These are phyloP conservation scores for Gyromitra esculenta DNA, from an alignment of 2,329 filamentous ascomycete genomes.

Conservation along the genomic window DNA sequence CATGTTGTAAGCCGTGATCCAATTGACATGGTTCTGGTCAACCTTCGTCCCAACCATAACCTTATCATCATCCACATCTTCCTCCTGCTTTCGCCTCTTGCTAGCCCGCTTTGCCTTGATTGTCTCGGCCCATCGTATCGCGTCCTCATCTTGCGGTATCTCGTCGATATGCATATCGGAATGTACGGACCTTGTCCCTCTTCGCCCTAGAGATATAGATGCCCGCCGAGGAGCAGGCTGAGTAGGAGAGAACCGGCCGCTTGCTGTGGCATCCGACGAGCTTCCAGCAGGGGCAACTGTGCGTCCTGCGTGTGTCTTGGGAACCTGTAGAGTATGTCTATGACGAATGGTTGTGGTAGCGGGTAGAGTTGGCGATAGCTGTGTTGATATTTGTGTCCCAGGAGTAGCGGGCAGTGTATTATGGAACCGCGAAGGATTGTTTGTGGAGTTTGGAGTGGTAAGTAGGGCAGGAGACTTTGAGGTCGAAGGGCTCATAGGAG, in stretches of 20 bases:
- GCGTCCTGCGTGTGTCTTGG: conserved; percentile 53
- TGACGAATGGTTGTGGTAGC: conserved; percentile 51
- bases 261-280: conserved; percentile 72
- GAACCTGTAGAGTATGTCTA: conserved; percentile 58
- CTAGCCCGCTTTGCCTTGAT: conserved; percentile 91
- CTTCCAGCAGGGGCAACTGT: conserved; percentile 52
- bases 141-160: conserved; percentile 85
- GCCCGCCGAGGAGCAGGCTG: conserved; percentile 70
- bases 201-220: conserved; percentile 82
- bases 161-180: conserved; percentile 88
- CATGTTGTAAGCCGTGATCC: conserved; percentile 99
- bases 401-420: conserved; percentile 29
- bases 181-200: conserved; percentile 83
- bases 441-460: conserved; percentile 34
- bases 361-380: conserved; percentile 43
- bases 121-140: conserved; percentile 88
- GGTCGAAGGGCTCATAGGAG: conserved; percentile 29
- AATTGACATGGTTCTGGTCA: conserved; percentile 95
- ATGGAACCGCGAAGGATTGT: conserved; percentile 44
- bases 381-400: conserved; percentile 40
- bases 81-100: conserved; percentile 82
- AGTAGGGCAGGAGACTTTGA: conserved; percentile 35
- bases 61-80: conserved; percentile 86
- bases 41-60: conserved; percentile 97
- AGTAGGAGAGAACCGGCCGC: conserved; percentile 81